Evolutionary conservation across 2,329 filamentous ascomycete species (phyloP).

Genomic region (Xylariaceae sp.): DNA sequence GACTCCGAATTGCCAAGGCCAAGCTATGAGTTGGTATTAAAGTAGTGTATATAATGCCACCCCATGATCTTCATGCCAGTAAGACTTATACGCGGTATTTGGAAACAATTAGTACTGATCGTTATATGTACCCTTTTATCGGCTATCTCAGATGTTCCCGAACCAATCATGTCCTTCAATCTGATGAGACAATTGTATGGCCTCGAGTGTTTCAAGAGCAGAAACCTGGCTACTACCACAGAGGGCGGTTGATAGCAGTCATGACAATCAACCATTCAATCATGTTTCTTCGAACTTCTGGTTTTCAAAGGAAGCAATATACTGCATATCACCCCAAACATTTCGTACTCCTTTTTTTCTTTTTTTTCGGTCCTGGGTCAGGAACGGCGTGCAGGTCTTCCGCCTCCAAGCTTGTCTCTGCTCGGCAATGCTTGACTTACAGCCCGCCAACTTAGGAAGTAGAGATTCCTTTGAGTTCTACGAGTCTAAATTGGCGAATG

Average conservation of each 20-base stretch:
- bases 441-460: slow-evolving; percentile 10
- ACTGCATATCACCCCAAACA: neutral
- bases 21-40: slow-evolving; percentile 15
- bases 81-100: slow-evolving; percentile 28
- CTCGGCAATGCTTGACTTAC: slow-evolving; percentile 13
- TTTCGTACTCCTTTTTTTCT: neutral
- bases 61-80: slow-evolving; percentile 21
- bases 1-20: slow-evolving; percentile 18
- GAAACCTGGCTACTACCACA: neutral
- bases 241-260: neutral
- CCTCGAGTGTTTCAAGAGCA: neutral
- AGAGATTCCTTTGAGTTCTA: slow-evolving; percentile 13
- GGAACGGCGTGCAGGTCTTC: neutral
- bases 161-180: slow-evolving; percentile 22
- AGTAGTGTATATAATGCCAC: slow-evolving; percentile 15
- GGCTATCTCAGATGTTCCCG: slow-evolving; percentile 30
- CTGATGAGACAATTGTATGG: slow-evolving; percentile 10
- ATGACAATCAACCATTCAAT: neutral
- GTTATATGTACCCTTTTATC: slow-evolving; percentile 20
- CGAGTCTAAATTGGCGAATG: slow-evolving; percentile 6
- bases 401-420: neutral
- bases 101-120: slow-evolving; percentile 21
- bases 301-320: no score
- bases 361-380: slow-evolving; percentile 9
- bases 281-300: no score